Base-by-base conservation (phyloP, 306 rosid species). In the Lotus japonicus region DNA sequence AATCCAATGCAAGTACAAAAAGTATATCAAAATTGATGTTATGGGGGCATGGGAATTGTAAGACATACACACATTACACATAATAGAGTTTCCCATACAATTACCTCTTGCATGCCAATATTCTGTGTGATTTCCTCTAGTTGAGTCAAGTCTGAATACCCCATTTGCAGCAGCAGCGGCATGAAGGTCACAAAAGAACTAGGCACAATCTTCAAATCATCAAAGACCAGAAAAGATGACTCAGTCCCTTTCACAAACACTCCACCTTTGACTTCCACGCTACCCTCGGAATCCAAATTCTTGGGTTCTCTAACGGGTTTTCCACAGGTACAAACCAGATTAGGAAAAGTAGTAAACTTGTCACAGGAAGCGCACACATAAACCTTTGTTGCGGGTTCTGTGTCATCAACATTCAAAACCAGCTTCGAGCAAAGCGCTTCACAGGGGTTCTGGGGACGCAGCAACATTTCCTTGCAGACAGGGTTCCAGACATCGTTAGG, bases 201-300 rank as follows among this genome's bases (percentile, higher is more conserved):
- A 0, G 79, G 79, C 38, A 74, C 68, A 74, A 74, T 17, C 44
- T 16, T 66, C 49, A 74, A 59, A 74, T 74, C 79, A 57, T 74
- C 79, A 35, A 48, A 66, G 2, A 74, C 79, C 52, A 66, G 33
- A 66, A 74, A 74, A 54, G 35, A 0, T 0, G 68, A 66, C 38
- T 67, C 68, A 45, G 46, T 74, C 14, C 60, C 61, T 5, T n/a
- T 11, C n/a, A 66, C 79, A 66, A 74, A 74, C 8, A 66, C 68
- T 4, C 73, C 79, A 57, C 14, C 9, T 14, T 11, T 7, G 0
- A 1, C 46, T 10, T 72, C 57, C 7, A 14, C 28, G 35, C 7
- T 49, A 10, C 3, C 14, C 21, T 17, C 11, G 6, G 50, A 64
- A 55, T 74, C 78, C 72, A 74, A 64, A 74, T 55, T 48, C 28